Evolutionary conservation across 176 grass and related monocot genomes (phyloP).

Genomic region (Puya raimondii): DNA sequence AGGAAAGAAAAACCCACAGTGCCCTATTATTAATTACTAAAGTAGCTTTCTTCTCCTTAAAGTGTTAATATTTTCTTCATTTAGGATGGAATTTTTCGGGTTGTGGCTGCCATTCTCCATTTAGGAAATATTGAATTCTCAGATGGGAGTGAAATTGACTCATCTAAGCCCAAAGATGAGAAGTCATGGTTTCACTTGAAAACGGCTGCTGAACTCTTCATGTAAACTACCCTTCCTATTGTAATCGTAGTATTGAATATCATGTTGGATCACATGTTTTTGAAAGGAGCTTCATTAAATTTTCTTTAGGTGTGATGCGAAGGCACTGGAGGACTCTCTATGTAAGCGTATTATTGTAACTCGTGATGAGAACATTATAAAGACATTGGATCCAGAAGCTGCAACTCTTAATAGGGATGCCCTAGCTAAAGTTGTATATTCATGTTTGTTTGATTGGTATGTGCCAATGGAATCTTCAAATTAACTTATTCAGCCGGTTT

Average conservation of each 20-base stretch:
- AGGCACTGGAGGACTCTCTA: constrained; percentile 81
- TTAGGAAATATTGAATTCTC: constrained; percentile 83
- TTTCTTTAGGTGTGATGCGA: constrained; percentile 58
- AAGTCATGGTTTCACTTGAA: constrained; percentile 80
- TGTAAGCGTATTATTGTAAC: constrained; percentile 90
- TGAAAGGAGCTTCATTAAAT: not conserved
- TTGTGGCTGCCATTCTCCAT: constrained; percentile 91
- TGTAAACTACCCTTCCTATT: constrained; percentile 36
- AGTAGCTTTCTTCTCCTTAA: constrained; percentile 10
- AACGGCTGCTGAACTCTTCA: constrained; percentile 79
- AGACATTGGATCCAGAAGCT: constrained; percentile 63
- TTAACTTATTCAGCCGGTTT: not conserved
- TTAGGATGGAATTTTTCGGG: constrained; percentile 89
- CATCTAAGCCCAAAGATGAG: constrained; percentile 89
- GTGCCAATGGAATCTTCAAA: constrained; percentile 14
- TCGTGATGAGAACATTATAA: constrained; percentile 88
- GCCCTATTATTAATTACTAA: constrained; percentile 10
- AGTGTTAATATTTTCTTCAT: constrained; percentile 30
- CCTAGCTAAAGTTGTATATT: constrained; percentile 89
- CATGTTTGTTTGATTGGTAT: constrained; percentile 93
- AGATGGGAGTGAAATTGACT: constrained; percentile 74
- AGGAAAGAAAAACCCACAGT: not conserved
- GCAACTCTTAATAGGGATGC: constrained; percentile 82
- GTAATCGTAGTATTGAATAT: not conserved
- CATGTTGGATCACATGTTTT: constrained; percentile 1